Percentiles rank a stretch among this genome's conserved stretches.
phyloP scores from a whole-genome alignment of 345 rosid genomes.

The Salix arbutifolia region DNA sequence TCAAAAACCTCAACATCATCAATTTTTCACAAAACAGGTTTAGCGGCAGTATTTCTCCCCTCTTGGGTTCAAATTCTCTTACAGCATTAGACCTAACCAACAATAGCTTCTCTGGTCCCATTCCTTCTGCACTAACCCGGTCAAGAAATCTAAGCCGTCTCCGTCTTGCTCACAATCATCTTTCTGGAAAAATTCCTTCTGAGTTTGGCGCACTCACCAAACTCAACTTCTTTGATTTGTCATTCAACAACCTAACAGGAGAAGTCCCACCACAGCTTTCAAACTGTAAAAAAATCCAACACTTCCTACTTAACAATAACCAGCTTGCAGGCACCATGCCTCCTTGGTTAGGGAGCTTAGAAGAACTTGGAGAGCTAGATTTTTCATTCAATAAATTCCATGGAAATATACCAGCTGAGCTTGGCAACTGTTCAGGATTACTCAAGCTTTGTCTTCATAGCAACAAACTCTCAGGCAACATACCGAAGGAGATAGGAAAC shows the following conservation, averaged over 20 bases:
- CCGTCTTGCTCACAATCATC: constrained; percentile 65
- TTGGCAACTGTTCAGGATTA: constrained; percentile 61
- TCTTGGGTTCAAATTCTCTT: constrained; percentile 54
- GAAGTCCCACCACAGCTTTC: constrained; percentile 35
- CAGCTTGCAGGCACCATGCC: constrained; percentile 58
- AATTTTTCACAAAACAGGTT: constrained; percentile 75
- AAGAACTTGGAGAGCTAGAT: constrained; percentile 71
- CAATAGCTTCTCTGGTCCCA: constrained; percentile 59
- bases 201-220: constrained; percentile 52
- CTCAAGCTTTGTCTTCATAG: constrained; percentile 64
- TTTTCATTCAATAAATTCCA: constrained; percentile 62
- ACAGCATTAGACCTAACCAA: constrained; percentile 73
- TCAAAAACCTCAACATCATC: constrained; percentile 64
- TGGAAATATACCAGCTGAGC: constrained; percentile 57
- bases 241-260: constrained; percentile 62
- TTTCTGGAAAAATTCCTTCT: constrained; percentile 56
- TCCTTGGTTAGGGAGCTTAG: constrained; percentile 64
- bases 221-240: constrained; percentile 69
- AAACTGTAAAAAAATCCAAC: constrained; percentile 48
- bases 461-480: constrained; percentile 56
- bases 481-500: constrained; percentile 64
- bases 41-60: constrained; percentile 55
- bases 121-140: constrained; percentile 51
- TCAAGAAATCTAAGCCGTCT: constrained; percentile 60
- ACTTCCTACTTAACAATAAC: constrained; percentile 62